Conservation (phyloP, 192 early-diverging fungal genomes). For the Coemansia sp. region DNA sequence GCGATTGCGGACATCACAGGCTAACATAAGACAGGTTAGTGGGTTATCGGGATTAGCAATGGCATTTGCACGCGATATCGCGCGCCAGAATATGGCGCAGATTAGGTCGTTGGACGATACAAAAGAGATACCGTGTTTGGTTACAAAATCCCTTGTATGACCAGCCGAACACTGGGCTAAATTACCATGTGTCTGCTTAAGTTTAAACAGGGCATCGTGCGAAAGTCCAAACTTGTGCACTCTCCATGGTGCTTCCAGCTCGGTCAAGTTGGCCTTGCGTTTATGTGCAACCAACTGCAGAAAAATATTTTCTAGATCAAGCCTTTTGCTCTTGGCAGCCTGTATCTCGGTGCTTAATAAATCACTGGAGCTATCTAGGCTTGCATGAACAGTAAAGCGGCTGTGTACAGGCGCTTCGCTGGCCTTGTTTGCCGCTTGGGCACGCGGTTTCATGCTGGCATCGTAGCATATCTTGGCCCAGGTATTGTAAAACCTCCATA, state of each 20-base stretch:
- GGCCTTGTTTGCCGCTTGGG: neutral
- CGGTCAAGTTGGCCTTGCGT: neutral
- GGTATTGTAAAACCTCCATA: constrained; percentile 26
- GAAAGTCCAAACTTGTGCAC: constrained; percentile 18
- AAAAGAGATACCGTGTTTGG: constrained; percentile 10
- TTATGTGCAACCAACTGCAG: neutral
- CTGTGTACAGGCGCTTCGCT: neutral
- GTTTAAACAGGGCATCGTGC: neutral
- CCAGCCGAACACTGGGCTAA: constrained; percentile 10
- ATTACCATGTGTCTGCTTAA: constrained; percentile 21
- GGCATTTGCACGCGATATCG: constrained; percentile 32
- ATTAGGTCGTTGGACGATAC: constrained; percentile 43
- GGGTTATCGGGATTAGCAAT: constrained; percentile 20
- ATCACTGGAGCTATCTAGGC: neutral
- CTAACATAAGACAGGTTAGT: constrained; percentile 36
- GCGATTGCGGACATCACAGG: constrained; percentile 39
- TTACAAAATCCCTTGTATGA: neutral
- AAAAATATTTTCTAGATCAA: neutral
- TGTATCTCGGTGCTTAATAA: neutral
- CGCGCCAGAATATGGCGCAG: constrained; percentile 38
- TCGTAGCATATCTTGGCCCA: constrained; percentile 27
- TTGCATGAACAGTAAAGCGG: neutral
- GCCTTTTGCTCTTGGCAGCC: neutral
- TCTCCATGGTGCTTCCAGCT: neutral
- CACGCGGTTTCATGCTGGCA: neutral